A percentile compares a stretch with the other conserved stretches of the same genome.
These are phyloP conservation scores for Ogataea nakhonphanomensis DNA, from an alignment of 805 yeast genomes.

Conservation along the genomic window DNA sequence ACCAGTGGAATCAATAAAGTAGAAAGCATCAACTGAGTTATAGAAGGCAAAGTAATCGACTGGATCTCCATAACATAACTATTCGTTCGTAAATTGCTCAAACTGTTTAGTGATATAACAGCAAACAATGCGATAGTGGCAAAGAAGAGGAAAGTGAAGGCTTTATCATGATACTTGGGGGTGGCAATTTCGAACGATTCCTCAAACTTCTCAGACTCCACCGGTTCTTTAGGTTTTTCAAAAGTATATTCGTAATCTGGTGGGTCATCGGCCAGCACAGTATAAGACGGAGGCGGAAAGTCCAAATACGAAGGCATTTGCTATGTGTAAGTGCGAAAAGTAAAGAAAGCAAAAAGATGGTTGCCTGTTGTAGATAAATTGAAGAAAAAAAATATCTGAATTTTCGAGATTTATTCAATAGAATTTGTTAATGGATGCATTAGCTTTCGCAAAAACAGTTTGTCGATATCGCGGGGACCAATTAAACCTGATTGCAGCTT, in stretches of 20 bases:
- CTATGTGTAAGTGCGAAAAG: neutral
- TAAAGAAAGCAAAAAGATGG: neutral
- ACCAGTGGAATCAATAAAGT: conserved; percentile 12
- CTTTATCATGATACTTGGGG: conserved; percentile 70
- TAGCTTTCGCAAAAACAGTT: conserved; percentile 1
- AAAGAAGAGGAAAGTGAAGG: conserved; percentile 53
- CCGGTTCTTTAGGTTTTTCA: conserved; percentile 31
- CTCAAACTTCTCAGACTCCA: conserved; percentile 45
- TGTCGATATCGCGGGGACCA: conserved; percentile 34
- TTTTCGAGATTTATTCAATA: neutral
- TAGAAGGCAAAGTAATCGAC: conserved; percentile 4
- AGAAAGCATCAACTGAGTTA: conserved; percentile 8
- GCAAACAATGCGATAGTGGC: conserved; percentile 20
- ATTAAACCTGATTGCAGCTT: conserved; percentile 35
- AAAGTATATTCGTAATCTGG: conserved; percentile 30
- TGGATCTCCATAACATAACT: neutral
- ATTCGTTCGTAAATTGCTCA: neutral
- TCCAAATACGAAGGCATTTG: conserved; percentile 8
- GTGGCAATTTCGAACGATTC: conserved; percentile 62
- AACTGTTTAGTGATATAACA: neutral
- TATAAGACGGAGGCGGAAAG: conserved; percentile 20
- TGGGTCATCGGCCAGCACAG: conserved; percentile 19
- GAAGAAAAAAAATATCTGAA: neutral
- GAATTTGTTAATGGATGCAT: neutral
- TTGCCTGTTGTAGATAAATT: neutral